These are phyloP conservation scores for Rubia balearica DNA, from an alignment of 305 asterid genomes.

Conservation along the genomic window DNA sequence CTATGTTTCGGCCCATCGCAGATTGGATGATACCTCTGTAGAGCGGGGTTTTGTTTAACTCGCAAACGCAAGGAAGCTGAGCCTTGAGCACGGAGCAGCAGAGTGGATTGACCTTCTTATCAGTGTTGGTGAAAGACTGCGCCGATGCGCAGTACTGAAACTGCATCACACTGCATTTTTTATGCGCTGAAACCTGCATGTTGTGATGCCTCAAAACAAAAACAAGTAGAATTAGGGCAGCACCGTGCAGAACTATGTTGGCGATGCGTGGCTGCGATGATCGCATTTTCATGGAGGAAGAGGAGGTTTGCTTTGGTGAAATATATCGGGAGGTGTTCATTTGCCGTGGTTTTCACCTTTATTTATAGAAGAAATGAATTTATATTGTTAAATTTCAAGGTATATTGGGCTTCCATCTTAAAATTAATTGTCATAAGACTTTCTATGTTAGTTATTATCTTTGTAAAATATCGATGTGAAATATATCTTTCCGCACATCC, in stretches of 20 bases:
- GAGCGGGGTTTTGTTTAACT: constrained; percentile 19
- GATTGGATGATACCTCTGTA: constrained; percentile 11
- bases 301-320: not conserved
- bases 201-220: constrained; percentile 13
- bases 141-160: constrained; percentile 16
- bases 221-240: constrained; percentile 16
- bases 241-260: not conserved
- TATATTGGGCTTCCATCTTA: too few species aligned
- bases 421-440: too few species aligned
- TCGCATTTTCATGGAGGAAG: constrained; percentile 25
- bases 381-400: too few species aligned
- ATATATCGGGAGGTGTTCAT: not conserved
- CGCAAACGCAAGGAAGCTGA: constrained; percentile 32
- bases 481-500: too few species aligned
- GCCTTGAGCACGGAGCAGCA: constrained; percentile 32
- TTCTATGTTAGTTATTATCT: too few species aligned
- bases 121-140: constrained; percentile 6
- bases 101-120: constrained; percentile 15
- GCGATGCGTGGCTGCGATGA: not conserved
- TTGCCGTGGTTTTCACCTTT: not conserved
- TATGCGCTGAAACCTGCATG: constrained; percentile 22
- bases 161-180: constrained; percentile 16
- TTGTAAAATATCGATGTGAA: too few species aligned
- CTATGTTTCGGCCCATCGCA: constrained; percentile 20
- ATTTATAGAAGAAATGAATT: not conserved